Conservation (phyloP, 352 stramenopile species). For the Phytopythium litorale region DNA sequence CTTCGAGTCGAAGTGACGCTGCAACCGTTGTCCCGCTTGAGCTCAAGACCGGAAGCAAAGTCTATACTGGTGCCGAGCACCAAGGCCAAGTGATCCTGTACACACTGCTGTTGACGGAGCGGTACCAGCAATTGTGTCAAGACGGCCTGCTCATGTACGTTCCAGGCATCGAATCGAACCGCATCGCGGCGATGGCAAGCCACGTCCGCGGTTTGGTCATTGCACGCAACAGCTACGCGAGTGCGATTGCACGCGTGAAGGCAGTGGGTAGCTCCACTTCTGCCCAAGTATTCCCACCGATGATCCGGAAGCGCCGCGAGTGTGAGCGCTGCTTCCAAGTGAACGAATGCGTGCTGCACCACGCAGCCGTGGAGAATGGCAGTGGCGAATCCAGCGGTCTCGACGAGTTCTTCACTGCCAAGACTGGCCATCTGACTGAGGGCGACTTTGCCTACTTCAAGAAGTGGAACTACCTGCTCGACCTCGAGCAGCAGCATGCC, state of each 20-base stretch:
- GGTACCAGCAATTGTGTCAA: constrained; percentile 57
- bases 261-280: constrained; percentile 41
- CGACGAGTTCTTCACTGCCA: constrained; percentile 58
- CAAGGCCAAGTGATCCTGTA: constrained; percentile 89
- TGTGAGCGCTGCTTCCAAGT: constrained; percentile 82
- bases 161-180: constrained; percentile 63
- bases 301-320: constrained; percentile 60
- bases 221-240: constrained; percentile 66
- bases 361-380: constrained; percentile 74
- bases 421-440: constrained; percentile 49
- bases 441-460: constrained; percentile 64
- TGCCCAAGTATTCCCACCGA: constrained; percentile 57
- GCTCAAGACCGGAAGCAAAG: constrained; percentile 86
- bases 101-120: constrained; percentile 76
- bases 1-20: not conserved
- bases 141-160: constrained; percentile 74
- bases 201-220: constrained; percentile 68
- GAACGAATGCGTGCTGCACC: constrained; percentile 84
- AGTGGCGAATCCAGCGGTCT: constrained; percentile 59
- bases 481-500: constrained; percentile 70
- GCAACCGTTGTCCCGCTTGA: constrained; percentile 65
- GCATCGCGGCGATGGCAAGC: constrained; percentile 46
- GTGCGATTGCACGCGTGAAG: constrained; percentile 53
- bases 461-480: constrained; percentile 68
- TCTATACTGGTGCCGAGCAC: constrained; percentile 48